Conservation (phyloP, 1,284 basidiomycete genomes). For the Athelia psychrophila region DNA sequence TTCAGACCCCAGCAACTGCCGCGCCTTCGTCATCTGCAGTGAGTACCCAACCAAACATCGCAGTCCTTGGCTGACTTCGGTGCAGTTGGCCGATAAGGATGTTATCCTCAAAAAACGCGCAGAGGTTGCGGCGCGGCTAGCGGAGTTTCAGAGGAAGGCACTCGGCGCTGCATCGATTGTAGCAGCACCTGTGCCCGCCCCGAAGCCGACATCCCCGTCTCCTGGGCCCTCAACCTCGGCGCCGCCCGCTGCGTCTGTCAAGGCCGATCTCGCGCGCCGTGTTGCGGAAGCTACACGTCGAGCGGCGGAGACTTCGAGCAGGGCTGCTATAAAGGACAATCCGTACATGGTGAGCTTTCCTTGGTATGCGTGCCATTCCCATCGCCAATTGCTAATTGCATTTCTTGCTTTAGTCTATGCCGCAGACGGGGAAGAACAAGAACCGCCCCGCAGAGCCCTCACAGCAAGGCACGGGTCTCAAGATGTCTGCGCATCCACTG, state of each 20-base stretch:
- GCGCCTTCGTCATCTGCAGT: conserved; percentile 37
- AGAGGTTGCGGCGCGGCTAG: conserved; percentile 82
- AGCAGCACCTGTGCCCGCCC: conserved; percentile 21
- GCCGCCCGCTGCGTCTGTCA: conserved; percentile 40
- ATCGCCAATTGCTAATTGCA: conserved; percentile 7
- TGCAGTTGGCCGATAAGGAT: conserved; percentile 47
- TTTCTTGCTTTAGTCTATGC: conserved; percentile 41
- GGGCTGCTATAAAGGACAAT: conserved; percentile 71
- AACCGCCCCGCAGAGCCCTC: conserved; percentile 50
- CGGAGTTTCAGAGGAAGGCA: conserved; percentile 63
- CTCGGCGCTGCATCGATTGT: conserved; percentile 28
- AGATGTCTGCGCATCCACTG: conserved; percentile 88
- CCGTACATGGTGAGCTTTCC: conserved; percentile 73
- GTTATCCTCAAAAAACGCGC: conserved; percentile 80
- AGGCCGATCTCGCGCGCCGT: conserved; percentile 64
- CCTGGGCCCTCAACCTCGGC: conserved; percentile 23
- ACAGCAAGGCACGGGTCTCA: conserved; percentile 79
- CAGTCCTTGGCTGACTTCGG: conserved; percentile 6
- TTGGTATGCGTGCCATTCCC: neutral
- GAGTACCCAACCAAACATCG: conserved; percentile 19
- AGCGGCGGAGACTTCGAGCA: conserved; percentile 76
- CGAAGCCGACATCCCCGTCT: conserved; percentile 29
- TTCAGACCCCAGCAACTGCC: conserved; percentile 56
- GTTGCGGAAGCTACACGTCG: conserved; percentile 79
- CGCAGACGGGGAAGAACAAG: conserved; percentile 56